Conservation (phyloP, 176 grass and related monocot genomes). For the Hyparrhenia diplandra region DNA sequence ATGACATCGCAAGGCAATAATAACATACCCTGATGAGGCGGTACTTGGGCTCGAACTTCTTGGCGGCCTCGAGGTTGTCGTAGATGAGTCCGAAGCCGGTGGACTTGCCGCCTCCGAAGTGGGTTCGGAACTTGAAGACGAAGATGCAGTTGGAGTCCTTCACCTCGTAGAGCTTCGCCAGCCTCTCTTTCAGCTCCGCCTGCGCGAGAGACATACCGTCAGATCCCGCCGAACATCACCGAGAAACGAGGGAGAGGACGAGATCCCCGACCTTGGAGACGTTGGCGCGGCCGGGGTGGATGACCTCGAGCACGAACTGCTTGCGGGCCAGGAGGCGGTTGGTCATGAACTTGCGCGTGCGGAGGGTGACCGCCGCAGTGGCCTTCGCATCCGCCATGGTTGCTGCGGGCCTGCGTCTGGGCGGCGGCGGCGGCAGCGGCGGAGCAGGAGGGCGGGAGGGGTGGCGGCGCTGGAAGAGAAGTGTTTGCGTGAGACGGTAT, state of each 20-base stretch:
- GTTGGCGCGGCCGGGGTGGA: constrained; percentile 91
- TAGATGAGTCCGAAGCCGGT: constrained; percentile 92
- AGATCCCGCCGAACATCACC: too few species aligned
- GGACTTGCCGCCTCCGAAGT: constrained; percentile 94
- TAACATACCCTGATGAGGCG: constrained; percentile 84
- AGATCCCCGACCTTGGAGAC: constrained; percentile 73
- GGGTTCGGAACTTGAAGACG: constrained; percentile 96
- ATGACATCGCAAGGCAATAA: neutral
- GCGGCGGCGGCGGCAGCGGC: constrained; percentile 1
- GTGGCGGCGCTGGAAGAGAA: neutral
- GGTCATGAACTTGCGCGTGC: constrained; percentile 98
- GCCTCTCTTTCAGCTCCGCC: constrained; percentile 49
- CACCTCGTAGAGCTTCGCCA: constrained; percentile 72
- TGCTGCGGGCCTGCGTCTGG: neutral
- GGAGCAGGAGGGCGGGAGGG: neutral
- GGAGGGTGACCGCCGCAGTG: constrained; percentile 64
- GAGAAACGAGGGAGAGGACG: neutral
- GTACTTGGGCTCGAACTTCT: constrained; percentile 94
- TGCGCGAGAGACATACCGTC: too few species aligned
- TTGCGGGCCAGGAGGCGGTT: constrained; percentile 94
- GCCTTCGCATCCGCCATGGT: constrained; percentile 81
- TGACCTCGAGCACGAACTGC: constrained; percentile 96
- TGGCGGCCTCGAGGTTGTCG: constrained; percentile 69
- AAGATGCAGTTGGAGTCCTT: constrained; percentile 87
- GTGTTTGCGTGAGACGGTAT: neutral